Evolutionary conservation across 345 rosid genomes (phyloP).

Genomic region (Camelina laxa): DNA sequence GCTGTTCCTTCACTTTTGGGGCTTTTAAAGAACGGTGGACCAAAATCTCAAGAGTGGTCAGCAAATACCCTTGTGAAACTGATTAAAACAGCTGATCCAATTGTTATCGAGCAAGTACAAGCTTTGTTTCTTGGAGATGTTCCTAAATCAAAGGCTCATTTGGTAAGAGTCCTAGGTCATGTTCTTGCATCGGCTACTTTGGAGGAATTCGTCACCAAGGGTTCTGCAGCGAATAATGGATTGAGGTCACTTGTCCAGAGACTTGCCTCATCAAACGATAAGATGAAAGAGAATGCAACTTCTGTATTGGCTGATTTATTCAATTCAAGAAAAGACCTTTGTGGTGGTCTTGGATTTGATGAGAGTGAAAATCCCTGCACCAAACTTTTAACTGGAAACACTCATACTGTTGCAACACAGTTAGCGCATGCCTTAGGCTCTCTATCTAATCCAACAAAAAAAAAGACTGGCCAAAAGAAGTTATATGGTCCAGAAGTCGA

Average conservation of each 20-base stretch:
- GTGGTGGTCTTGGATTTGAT: constrained; percentile 75
- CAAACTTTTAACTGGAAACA: constrained; percentile 75
- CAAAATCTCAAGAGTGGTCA: constrained; percentile 71
- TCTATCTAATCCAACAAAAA: constrained; percentile 70
- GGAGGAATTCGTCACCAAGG: constrained; percentile 61
- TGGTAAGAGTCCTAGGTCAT: constrained; percentile 81
- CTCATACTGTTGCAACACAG: constrained; percentile 77
- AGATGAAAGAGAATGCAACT: constrained; percentile 79
- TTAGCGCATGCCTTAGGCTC: constrained; percentile 81
- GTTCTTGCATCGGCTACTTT: constrained; percentile 69
- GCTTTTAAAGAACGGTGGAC: constrained; percentile 73
- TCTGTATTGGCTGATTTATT: constrained; percentile 86
- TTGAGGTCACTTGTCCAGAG: constrained; percentile 74
- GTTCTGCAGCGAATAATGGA: constrained; percentile 90
- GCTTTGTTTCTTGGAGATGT: constrained; percentile 76
- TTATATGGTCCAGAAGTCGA: constrained; percentile 63
- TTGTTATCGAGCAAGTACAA: constrained; percentile 74
- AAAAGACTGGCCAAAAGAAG: constrained; percentile 58
- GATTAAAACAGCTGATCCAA: constrained; percentile 68
- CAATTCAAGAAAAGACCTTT: constrained; percentile 70
- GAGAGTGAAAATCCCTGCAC: constrained; percentile 74
- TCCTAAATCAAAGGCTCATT: constrained; percentile 65
- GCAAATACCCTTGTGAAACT: constrained; percentile 69
- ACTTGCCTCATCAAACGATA: constrained; percentile 76
- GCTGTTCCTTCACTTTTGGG: constrained; percentile 74